Conservation (phyloP, 495 filamentous ascomycete species). For the Hypoxylon crocopeplum region DNA sequence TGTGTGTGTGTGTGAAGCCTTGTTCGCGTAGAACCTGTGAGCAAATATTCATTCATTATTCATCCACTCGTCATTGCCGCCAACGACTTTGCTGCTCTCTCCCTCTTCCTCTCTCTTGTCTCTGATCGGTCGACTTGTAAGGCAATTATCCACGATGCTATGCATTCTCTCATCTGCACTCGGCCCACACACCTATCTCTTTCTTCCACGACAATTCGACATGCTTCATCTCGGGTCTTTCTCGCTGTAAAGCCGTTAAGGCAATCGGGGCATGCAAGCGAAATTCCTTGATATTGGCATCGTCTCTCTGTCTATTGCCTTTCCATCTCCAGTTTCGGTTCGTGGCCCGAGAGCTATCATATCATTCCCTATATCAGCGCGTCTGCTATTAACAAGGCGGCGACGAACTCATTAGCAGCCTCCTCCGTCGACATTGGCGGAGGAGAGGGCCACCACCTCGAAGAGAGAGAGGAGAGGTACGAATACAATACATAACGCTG, state of each 20-base stretch:
- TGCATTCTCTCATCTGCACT: conserved; percentile 31
- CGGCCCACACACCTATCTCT: conserved; percentile 30
- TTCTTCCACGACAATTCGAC: conserved; percentile 25
- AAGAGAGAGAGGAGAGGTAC: no score
- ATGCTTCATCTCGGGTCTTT: conserved; percentile 39
- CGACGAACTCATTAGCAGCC: conserved; percentile 23
- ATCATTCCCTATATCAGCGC: conserved; percentile 33
- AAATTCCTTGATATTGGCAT: conserved; percentile 41
- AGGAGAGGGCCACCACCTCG: no score
- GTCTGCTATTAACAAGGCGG: conserved; percentile 36
- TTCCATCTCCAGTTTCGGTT: conserved; percentile 39
- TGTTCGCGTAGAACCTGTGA: no score
- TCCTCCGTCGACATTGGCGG: no score
- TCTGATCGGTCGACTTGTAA: conserved; percentile 15
- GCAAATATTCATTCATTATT: conserved; percentile 10
- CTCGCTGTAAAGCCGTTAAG: conserved; percentile 28
- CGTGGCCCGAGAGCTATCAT: conserved; percentile 33
- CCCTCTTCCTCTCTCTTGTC: no score
- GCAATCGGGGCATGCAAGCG: conserved; percentile 34
- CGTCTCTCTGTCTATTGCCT: conserved; percentile 38
- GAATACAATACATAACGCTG: conserved; percentile 21
- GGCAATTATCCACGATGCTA: conserved; percentile 16
- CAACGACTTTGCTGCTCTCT: conserved; percentile 5
- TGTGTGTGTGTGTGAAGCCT: no score
- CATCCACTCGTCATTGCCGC: conserved; percentile 11